phyloP scores from a whole-genome alignment of 345 rosid species.

The Angophora floribunda region DNA sequence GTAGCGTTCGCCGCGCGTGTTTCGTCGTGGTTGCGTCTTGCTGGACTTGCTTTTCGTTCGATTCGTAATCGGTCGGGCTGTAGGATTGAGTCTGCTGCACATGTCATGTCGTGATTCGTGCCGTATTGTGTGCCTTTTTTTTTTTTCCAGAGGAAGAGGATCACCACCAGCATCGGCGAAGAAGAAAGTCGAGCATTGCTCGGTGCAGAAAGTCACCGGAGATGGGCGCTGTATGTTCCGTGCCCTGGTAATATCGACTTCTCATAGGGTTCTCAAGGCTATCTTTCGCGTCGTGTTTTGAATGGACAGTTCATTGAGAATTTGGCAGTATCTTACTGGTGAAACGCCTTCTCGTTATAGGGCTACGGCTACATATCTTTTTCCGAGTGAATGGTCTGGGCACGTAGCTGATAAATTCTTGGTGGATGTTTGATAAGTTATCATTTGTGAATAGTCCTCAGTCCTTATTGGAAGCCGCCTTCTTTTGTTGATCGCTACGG shows the following conservation, averaged over 20 bases:
- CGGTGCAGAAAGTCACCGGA: conserved; percentile 69
- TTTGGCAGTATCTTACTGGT: background rate
- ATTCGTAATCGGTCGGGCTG: background rate
- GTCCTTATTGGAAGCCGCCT: too few species aligned
- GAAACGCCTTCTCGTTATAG: background rate
- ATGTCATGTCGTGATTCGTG: background rate
- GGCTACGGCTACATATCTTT: background rate
- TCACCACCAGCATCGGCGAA: conserved; percentile 23
- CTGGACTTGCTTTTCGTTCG: background rate
- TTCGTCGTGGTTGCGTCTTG: background rate
- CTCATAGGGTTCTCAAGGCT: background rate
- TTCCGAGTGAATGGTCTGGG: background rate
- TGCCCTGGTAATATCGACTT: conserved; percentile 44
- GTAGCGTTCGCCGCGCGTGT: background rate
- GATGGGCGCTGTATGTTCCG: conserved; percentile 92
- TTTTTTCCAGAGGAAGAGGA: conserved; percentile 5
- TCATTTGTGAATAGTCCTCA: too few species aligned
- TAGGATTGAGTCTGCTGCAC: background rate
- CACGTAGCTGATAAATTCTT: background rate
- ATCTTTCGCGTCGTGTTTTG: background rate
- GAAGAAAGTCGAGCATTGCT: conserved; percentile 60
- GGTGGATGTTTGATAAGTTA: background rate
- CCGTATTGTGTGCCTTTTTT: background rate
- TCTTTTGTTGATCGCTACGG: background rate
- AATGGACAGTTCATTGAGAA: background rate